Percentiles rank a stretch among this genome's conserved stretches.
Evolutionary conservation across 2,329 filamentous ascomycete genomes (phyloP).

Genomic region (Tetracladium maxilliforme): DNA sequence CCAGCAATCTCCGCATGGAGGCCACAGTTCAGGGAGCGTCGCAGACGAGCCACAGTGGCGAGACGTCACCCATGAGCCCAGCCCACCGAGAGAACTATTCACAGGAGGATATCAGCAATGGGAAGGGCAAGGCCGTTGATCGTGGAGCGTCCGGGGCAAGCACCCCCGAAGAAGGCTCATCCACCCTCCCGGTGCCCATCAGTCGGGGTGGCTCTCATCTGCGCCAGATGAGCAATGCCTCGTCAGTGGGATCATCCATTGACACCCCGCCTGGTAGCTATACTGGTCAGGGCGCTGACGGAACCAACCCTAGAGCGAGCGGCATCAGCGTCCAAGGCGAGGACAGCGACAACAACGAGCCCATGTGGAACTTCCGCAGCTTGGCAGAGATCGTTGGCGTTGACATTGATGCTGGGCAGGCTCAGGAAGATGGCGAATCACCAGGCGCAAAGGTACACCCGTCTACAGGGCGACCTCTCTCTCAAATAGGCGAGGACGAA

Average conservation of each 20-base stretch:
- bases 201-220: conserved; percentile 40
- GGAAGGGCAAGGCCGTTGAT: conserved; percentile 60
- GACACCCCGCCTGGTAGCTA: conserved; percentile 46
- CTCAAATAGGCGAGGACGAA: no score
- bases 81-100: conserved; percentile 19
- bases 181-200: conserved; percentile 8
- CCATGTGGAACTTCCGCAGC: conserved; percentile 85
- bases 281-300: conserved; percentile 38
- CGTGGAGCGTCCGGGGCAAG: conserved; percentile 21
- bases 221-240: conserved; percentile 75
- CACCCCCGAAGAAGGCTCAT: conserved; percentile 1
- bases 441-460: no score
- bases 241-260: conserved; percentile 63
- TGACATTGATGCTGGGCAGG: conserved; percentile 29
- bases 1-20: conserved; percentile 44
- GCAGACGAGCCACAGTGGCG: no score
- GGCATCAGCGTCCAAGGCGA: conserved; percentile 23
- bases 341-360: conserved; percentile 42
- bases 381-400: conserved; percentile 71
- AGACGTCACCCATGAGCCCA: conserved; percentile 18
- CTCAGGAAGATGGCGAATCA: conserved; percentile 10
- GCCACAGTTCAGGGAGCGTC: conserved; percentile 30
- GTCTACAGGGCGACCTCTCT: no score
- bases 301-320: conserved; percentile 31
- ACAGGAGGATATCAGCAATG: conserved; percentile 16